A percentile compares a stretch with the other conserved stretches of the same genome.
Evolutionary conservation across 352 stramenopile species (phyloP).

Genomic region (Globisporangium heterothallicum): DNA sequence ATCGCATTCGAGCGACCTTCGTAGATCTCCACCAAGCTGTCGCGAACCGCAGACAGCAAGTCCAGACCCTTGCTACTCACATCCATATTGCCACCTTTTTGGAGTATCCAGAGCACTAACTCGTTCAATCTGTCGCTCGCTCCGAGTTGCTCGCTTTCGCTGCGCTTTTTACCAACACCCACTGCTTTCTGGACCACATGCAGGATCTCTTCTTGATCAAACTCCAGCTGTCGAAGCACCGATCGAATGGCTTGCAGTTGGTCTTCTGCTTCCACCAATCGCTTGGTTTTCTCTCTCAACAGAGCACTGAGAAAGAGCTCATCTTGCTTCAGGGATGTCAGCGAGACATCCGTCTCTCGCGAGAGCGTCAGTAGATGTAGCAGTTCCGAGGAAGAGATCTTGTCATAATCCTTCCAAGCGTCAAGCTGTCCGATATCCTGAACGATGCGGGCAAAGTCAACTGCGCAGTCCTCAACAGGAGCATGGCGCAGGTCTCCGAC

Average conservation of each 20-base stretch:
- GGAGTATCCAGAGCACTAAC: slow-evolving; percentile 27
- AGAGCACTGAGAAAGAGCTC: slow-evolving; percentile 39
- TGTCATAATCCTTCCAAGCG: slow-evolving; percentile 21
- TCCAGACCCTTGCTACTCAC: slow-evolving; percentile 34
- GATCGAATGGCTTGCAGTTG: slow-evolving; percentile 35
- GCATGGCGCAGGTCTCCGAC: slow-evolving; percentile 42
- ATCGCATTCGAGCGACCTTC: slow-evolving; percentile 34
- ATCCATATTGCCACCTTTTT: slow-evolving; percentile 41
- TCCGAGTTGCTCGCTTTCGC: not conserved
- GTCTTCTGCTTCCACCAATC: slow-evolving; percentile 48
- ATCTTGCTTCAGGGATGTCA: slow-evolving; percentile 24
- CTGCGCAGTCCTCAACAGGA: slow-evolving; percentile 16
- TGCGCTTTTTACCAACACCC: not conserved
- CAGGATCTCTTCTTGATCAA: slow-evolving; percentile 42
- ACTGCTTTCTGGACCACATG: slow-evolving; percentile 19
- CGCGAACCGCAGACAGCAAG: slow-evolving; percentile 20
- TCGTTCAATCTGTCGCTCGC: slow-evolving; percentile 16
- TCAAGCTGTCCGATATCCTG: slow-evolving; percentile 13
- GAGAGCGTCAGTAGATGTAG: slow-evolving; percentile 8
- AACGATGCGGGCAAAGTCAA: slow-evolving; percentile 13
- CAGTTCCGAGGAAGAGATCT: slow-evolving; percentile 9
- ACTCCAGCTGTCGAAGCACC: slow-evolving; percentile 32
- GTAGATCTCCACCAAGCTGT: slow-evolving; percentile 35
- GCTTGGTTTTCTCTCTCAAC: slow-evolving; percentile 56
- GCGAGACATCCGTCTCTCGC: slow-evolving; percentile 18